Evolutionary conservation across 106 monocot genomes (phyloP).

Genomic region (Chionographis japonica): DNA sequence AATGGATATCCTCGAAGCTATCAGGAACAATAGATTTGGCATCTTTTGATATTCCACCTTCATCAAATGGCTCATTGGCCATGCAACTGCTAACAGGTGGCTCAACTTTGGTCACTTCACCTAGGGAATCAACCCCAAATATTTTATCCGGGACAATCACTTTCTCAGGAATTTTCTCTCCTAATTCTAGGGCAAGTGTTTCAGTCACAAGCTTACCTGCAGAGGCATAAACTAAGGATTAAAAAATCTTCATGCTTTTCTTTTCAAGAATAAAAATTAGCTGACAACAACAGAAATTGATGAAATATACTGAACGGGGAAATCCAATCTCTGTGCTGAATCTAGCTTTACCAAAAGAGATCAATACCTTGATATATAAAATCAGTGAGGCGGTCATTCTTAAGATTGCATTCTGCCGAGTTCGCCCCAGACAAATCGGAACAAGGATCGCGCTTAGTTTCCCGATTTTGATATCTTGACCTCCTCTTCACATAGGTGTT

Average conservation of each 20-base stretch:
- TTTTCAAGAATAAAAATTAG: neutral
- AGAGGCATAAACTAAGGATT: constrained; percentile 3
- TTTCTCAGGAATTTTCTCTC: constrained; percentile 13
- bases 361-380: constrained; percentile 20
- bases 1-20: constrained; percentile 65
- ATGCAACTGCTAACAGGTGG: constrained; percentile 1
- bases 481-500: constrained; percentile 60
- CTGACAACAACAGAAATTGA: neutral
- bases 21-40: constrained; percentile 45
- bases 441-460: constrained; percentile 18
- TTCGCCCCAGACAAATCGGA: neutral
- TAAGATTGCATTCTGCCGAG: constrained; percentile 10
- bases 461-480: constrained; percentile 16
- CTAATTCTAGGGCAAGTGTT: constrained; percentile 9
- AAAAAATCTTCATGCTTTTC: neutral
- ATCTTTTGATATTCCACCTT: constrained; percentile 15
- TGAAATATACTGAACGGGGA: neutral
- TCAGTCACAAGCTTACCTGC: constrained; percentile 27
- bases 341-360: neutral
- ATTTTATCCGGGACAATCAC: neutral
- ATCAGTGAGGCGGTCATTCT: constrained; percentile 2
- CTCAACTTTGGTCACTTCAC: constrained; percentile 6
- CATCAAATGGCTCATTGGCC: constrained; percentile 19
- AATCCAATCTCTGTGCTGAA: neutral
- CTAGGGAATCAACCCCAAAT: neutral